A percentile compares a stretch with the other conserved stretches of the same genome.
Evolutionary conservation across 345 rosid genomes (phyloP).

Genomic region (Lumnitzera racemosa): DNA sequence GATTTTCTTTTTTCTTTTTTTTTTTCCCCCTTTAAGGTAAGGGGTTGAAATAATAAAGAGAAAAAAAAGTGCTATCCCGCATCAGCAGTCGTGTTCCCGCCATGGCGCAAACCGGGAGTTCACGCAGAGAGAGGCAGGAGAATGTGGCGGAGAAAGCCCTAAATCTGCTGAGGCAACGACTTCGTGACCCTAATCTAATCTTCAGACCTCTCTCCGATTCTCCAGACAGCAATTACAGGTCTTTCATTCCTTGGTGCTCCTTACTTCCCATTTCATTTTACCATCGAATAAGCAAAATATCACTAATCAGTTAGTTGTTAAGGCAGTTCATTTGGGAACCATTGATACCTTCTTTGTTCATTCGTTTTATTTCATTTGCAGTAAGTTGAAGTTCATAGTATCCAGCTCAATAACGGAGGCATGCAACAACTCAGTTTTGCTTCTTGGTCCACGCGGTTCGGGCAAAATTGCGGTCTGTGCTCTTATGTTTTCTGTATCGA

Average conservation of each 20-base stretch:
- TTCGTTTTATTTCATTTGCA: slow-evolving; percentile 17
- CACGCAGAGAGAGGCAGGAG: slow-evolving; percentile 28
- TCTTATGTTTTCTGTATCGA: neutral
- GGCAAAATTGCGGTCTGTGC: slow-evolving; percentile 70
- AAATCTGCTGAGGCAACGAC: slow-evolving; percentile 54
- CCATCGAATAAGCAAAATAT: too few relatives aligned
- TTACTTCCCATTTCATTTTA: neutral
- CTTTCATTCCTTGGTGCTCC: neutral
- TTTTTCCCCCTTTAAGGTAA: too few relatives aligned
- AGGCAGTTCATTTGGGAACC: neutral
- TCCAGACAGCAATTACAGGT: slow-evolving; percentile 85
- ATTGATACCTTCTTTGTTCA: neutral
- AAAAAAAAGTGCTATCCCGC: too few relatives aligned
- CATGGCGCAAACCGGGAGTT: too few relatives aligned
- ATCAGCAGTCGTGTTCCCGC: too few relatives aligned
- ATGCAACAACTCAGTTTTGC: slow-evolving; percentile 86
- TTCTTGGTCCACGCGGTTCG: slow-evolving; percentile 90
- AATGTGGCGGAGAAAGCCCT: slow-evolving; percentile 33
- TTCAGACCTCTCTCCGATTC: slow-evolving; percentile 50
- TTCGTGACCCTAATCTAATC: slow-evolving; percentile 57
- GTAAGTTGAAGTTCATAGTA: slow-evolving; percentile 67
- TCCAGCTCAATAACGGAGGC: slow-evolving; percentile 71
- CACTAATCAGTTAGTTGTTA: neutral
- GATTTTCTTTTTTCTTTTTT: too few relatives aligned
- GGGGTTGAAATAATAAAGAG: too few relatives aligned